Evolutionary conservation across 352 stramenopile species (phyloP), one percentile per base, ranked within the genome.

Genomic region (Blastocystis sp.): DNA sequence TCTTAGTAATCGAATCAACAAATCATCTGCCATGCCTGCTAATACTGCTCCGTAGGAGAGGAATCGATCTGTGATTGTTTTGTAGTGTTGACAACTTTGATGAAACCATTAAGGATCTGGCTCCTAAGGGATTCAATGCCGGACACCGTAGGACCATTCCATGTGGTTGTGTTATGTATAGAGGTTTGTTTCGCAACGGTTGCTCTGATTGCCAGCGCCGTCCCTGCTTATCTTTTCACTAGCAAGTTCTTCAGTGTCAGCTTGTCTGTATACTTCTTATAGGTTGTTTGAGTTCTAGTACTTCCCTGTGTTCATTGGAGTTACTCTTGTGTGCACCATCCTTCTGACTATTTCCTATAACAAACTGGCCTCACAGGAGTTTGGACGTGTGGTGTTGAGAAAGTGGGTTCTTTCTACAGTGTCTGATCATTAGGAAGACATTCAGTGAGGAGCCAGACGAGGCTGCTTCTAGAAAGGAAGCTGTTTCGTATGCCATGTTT

Each of bases 221-320:
- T 75, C 32, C 65, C 65, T 46, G 35, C 11, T 4, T 75, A 75
- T n/a, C 27, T 75, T 14, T 75, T 75, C 65, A 27, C 27, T 16
- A 75, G 65, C 65, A 75, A 75, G 65, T 46, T 75, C 27, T 75
- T 75, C 65, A 75, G 65, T 54, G 65, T 75, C 16, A 37, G 43
- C 12, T 54, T 56, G 12, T 75, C 65, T 19, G 65, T 75, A 54
- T 2, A 27, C 5, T 2, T 16, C 7, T 21, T 19, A 51, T 14
- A 35, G 9, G 16, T 9, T 43, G 12, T 27, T 11, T 75, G 5
- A 73, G 24, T 11, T 21, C 27, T 75, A 75, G 65, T 56, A 75
- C 39, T 75, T 57, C 32, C 65, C 65, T 54, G 65, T 75, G 65
- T 75, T 75, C 65, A 75, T 75, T 51, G 65, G 21, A 29, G 65